These are phyloP conservation scores for Nadsonia commutata DNA, from an alignment of 1,139 yeast species.

Conservation along the genomic window DNA sequence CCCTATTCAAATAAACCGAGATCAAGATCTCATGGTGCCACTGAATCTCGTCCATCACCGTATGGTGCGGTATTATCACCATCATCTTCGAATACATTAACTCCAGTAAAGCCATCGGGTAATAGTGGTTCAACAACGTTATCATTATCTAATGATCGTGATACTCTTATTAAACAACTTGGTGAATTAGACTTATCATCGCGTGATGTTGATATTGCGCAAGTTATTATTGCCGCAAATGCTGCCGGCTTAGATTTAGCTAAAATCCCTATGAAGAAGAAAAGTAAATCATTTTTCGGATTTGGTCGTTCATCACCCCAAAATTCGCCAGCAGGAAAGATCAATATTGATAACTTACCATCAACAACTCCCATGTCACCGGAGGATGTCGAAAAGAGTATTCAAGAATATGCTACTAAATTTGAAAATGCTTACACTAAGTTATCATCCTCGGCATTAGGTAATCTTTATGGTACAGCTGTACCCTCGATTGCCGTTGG, in stretches of 20 bases:
- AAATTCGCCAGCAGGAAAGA: background rate
- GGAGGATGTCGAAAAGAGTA: background rate
- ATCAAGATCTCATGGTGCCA: background rate
- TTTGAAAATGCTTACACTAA: background rate
- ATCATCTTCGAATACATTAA: too few species aligned
- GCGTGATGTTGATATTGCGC: background rate
- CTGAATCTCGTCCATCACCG: too few species aligned
- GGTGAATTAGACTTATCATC: background rate
- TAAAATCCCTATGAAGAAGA: background rate
- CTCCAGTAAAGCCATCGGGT: too few species aligned
- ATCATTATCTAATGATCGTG: background rate
- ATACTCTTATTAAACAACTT: background rate
- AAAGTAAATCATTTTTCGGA: background rate
- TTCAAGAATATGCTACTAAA: background rate
- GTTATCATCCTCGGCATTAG: background rate
- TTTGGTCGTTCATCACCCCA: background rate
- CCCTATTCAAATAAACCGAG: background rate
- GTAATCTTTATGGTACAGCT: background rate
- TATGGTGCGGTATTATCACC: too few species aligned
- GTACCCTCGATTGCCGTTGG: background rate
- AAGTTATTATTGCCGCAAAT: background rate
- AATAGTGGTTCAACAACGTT: too few species aligned
- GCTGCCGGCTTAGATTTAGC: background rate
- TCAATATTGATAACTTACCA: background rate
- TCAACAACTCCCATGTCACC: background rate